Conservation (phyloP, 2,329 filamentous ascomycete species). For the Talaromyces sp. region DNA sequence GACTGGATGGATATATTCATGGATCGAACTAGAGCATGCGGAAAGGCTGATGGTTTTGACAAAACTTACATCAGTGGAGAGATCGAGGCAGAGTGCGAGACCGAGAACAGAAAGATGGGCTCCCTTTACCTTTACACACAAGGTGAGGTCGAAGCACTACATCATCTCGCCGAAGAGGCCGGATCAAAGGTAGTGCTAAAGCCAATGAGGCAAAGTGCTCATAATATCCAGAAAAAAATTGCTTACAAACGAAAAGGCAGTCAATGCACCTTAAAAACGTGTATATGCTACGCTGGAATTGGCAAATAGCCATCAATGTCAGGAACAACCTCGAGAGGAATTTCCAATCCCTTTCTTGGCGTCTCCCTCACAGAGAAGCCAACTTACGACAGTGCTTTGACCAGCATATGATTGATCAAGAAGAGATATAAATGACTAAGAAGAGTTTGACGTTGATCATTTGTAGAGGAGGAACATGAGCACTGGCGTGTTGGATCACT, state of each 20-base stretch:
- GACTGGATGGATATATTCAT: neutral
- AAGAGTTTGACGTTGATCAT: too few relatives aligned
- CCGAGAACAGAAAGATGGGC: neutral
- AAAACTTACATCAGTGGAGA: neutral
- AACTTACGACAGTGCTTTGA: too few relatives aligned
- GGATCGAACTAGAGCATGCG: neutral
- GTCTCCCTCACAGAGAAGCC: too few relatives aligned
- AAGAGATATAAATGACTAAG: too few relatives aligned
- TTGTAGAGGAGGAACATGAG: too few relatives aligned
- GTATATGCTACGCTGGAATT: neutral
- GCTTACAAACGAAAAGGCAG: neutral
- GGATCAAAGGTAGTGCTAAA: neutral
- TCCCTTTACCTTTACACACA: neutral
- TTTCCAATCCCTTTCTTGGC: too few relatives aligned
- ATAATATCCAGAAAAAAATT: too few relatives aligned
- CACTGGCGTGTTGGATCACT: too few relatives aligned
- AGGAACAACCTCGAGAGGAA: too few relatives aligned
- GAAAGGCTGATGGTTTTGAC: neutral
- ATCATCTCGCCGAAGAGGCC: neutral
- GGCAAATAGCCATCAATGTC: neutral
- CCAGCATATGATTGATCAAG: too few relatives aligned
- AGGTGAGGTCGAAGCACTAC: neutral
- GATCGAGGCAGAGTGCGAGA: neutral
- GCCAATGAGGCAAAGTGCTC: neutral
- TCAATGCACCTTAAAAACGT: neutral